phyloP scores from a whole-genome alignment of 371 early-diverging fungal genomes.

The Fennellomyces sp. region DNA sequence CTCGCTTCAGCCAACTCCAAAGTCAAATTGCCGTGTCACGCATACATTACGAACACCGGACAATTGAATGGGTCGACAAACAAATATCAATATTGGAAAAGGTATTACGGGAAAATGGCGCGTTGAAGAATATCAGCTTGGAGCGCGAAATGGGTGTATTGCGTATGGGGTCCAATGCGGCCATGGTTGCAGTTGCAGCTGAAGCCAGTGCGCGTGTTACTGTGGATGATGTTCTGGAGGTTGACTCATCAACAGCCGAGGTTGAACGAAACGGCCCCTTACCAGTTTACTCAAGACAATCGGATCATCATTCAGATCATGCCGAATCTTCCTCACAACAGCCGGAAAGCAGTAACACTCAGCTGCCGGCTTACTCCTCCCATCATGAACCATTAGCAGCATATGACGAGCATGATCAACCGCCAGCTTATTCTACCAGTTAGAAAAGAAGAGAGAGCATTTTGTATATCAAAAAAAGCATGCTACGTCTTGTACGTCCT shows the following conservation, averaged over 20 bases:
- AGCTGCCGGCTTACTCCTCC: slow-evolving; percentile 27
- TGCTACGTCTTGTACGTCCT: too few relatives aligned
- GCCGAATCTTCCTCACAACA: slow-evolving; percentile 1
- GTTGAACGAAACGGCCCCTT: slow-evolving; percentile 27
- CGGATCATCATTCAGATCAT: background rate
- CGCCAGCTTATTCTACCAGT: slow-evolving; percentile 19
- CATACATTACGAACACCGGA: slow-evolving; percentile 39
- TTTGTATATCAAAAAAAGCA: too few relatives aligned
- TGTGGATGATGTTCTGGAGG: slow-evolving; percentile 49
- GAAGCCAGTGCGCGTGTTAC: slow-evolving; percentile 42
- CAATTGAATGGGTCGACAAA: slow-evolving; percentile 50
- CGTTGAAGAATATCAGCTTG: slow-evolving; percentile 27
- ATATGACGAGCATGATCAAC: slow-evolving; percentile 19
- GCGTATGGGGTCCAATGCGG: slow-evolving; percentile 49
- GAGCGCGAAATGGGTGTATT: slow-evolving; percentile 38
- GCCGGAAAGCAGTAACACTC: background rate
- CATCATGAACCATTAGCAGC: slow-evolving; percentile 2
- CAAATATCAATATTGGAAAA: slow-evolving; percentile 38
- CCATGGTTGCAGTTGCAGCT: slow-evolving; percentile 39
- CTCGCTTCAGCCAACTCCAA: slow-evolving; percentile 34
- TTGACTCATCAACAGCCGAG: slow-evolving; percentile 21
- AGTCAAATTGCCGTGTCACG: slow-evolving; percentile 30
- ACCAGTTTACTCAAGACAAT: slow-evolving; percentile 31
- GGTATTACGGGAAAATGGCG: slow-evolving; percentile 35
- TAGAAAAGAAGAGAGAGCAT: background rate